Base-by-base conservation (phyloP, 768 basidiomycete genomes). In the Phylloporus sp. region DNA sequence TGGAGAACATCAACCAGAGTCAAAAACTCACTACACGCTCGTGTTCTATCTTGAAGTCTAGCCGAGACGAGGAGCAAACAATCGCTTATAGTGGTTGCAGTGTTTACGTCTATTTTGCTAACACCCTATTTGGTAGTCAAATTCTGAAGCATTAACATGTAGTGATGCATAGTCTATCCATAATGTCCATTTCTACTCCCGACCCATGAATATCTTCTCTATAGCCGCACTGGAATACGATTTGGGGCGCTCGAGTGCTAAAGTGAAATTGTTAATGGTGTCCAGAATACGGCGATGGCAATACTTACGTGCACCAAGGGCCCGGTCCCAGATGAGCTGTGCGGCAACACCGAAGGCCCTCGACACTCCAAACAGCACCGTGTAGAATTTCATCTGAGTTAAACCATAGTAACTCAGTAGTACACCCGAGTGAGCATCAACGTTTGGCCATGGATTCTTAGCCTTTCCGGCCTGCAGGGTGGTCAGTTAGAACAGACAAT, bases 291-390 rank as follows among this genome's bases (percentile, higher is more conserved):
- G 9, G 22, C 6, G 26, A 53, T 27, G 6, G 12, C 4, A 38
- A 5, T 5, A 82, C 88, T 68, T 68, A 90, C 88, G 90, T 72
- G 89, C 90, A 74, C 90, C 90, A 61, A 91, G 85, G 15, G 90
- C 91, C 68, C 91, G 89, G 64, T 93, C 91, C 92, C 92, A 94
- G 59, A 94, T 91, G 57, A 92, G 77, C 65, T 94, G 92, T 28
- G 91, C 84, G 49, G 88, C 81, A 50, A 92, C 91, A 74, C 90
- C 90, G 59, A 92, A 90, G 16, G 90, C 92, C 66, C 92, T 88
- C n/a, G 91, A 95, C 8, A 97, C 90, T 76, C 93, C 94, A 71
- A 97, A 97, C 54, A 97, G 78, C 50, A 98, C 95, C 59, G 95
- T 97, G 76, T 97, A 97, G 80, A 89, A 97, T 67, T 91, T 82